A percentile compares a stretch with the other conserved stretches of the same genome.
Conservation (phyloP, 257 asterid genomes). For the Striga asiatica region DNA sequence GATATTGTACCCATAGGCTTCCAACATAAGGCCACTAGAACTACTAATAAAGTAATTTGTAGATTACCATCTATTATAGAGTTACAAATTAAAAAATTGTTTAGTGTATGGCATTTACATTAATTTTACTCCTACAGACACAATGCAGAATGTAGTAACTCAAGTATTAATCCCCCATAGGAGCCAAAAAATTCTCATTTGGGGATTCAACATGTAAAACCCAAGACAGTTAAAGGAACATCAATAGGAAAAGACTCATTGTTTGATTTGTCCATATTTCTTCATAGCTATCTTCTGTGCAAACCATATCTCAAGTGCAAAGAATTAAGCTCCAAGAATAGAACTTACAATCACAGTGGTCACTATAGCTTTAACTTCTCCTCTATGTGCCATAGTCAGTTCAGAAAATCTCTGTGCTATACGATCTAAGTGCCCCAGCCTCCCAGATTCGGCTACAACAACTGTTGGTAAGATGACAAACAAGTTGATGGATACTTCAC, state of each 20-base stretch:
- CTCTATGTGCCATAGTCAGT: conserved; percentile 81
- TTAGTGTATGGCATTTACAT: no score
- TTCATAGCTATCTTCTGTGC: neutral
- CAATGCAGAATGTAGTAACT: no score
- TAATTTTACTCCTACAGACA: no score
- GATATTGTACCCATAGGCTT: no score
- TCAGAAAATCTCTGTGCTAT: conserved; percentile 68
- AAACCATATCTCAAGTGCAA: conserved; percentile 4
- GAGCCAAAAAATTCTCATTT: no score
- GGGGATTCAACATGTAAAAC: no score
- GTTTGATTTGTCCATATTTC: neutral
- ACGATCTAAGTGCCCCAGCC: conserved; percentile 51
- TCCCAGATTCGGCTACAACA: conserved; percentile 62
- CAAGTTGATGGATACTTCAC: neutral
- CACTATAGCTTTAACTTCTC: conserved; percentile 74
- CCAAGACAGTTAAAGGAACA: no score
- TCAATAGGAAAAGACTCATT: neutral
- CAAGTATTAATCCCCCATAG: no score
- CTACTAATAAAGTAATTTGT: no score
- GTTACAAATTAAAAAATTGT: no score
- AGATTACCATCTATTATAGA: no score
- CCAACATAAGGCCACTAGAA: no score
- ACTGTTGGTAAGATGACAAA: conserved; percentile 27
- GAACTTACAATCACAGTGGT: conserved; percentile 82
- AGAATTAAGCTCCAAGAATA: neutral